Conservation (phyloP, 345 rosid genomes). For the Gossypium rotundifolium region DNA sequence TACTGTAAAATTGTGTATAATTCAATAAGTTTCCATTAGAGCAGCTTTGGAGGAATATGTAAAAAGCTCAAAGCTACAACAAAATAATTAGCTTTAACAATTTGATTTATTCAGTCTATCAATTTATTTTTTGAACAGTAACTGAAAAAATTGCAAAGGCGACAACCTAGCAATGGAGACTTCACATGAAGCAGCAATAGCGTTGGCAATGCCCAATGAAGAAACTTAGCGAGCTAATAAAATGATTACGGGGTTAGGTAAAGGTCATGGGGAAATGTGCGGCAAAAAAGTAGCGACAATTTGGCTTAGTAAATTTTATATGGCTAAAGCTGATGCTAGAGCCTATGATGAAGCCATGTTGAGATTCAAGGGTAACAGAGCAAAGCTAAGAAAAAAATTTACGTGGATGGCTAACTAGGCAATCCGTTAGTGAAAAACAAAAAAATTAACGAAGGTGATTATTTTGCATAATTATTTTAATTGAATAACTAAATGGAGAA, state of each 20-base stretch:
- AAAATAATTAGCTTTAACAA: neutral
- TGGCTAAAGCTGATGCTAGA: slow-evolving; percentile 74
- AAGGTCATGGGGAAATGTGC: slow-evolving; percentile 90
- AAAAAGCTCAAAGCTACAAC: neutral
- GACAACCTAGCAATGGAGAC: slow-evolving; percentile 8
- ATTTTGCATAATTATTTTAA: too few species aligned
- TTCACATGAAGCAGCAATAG: slow-evolving; percentile 4
- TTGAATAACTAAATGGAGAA: too few species aligned
- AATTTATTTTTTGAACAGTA: slow-evolving; percentile 7
- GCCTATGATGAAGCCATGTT: slow-evolving; percentile 82
- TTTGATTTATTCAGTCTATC: too few species aligned
- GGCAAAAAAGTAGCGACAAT: slow-evolving; percentile 77
- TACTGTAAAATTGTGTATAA: too few species aligned
- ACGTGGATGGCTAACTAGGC: too few species aligned
- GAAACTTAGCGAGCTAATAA: slow-evolving; percentile 39
- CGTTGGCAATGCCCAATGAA: slow-evolving; percentile 7
- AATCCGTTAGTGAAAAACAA: too few species aligned
- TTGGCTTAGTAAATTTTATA: slow-evolving; percentile 82
- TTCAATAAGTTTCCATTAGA: too few species aligned
- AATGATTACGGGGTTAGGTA: slow-evolving; percentile 75
- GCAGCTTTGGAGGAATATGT: too few species aligned
- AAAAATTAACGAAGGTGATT: too few species aligned
- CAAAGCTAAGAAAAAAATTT: slow-evolving; percentile 28
- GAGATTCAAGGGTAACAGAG: slow-evolving; percentile 72
- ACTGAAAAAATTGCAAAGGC: slow-evolving; percentile 22